Evolutionary conservation across 148 eudicot genomes (phyloP).

Genomic region (Camellia sinensis): DNA sequence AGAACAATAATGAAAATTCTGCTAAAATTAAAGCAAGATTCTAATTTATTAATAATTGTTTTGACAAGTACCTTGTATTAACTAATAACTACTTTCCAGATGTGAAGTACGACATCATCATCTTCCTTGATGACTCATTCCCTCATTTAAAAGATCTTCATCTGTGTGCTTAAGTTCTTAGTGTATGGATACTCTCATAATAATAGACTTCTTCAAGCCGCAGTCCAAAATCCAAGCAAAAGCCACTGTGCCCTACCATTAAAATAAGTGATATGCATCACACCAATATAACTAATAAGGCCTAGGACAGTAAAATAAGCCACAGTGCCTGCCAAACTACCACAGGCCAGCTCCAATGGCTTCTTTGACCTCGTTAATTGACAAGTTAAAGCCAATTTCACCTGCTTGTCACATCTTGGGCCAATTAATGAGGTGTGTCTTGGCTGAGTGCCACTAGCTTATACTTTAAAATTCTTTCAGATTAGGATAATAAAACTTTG

Average conservation of each 20-base stretch:
- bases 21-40: background rate
- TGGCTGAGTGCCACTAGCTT: background rate
- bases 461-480: background rate
- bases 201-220: background rate
- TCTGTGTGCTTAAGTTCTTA: background rate
- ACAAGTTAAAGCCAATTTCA: background rate
- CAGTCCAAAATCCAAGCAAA: background rate
- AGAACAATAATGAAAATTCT: background rate
- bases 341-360: background rate
- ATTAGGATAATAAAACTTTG: background rate
- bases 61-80: background rate
- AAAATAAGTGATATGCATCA: background rate
- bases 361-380: background rate
- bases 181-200: background rate
- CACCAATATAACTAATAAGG: background rate
- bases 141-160: background rate
- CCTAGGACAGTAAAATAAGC: background rate
- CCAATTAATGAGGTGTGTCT: background rate
- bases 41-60: too few relatives aligned
- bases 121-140: background rate
- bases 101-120: background rate
- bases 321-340: background rate
- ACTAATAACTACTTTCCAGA: background rate
- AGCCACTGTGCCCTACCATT: background rate
- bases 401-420: background rate